Percentiles rank a stretch among this genome's conserved stretches.
Evolutionary conservation across 2,329 filamentous ascomycete genomes (phyloP).

Genomic region (Dactylellina haptotyla): DNA sequence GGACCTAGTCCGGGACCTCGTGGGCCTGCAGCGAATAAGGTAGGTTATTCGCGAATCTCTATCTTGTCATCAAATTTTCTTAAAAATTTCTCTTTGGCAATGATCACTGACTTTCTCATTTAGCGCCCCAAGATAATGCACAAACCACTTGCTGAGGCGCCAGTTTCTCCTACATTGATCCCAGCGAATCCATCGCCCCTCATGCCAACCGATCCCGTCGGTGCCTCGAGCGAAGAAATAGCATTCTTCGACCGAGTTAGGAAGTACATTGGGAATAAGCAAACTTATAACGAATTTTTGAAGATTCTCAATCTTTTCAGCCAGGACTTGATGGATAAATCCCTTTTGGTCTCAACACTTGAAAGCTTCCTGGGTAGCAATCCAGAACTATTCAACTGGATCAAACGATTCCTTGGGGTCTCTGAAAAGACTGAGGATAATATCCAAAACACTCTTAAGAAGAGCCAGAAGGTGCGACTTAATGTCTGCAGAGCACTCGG

Average conservation of each 20-base stretch:
- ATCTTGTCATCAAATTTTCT: not conserved
- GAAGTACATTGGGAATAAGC: constrained; percentile 93
- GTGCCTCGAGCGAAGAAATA: constrained; percentile 84
- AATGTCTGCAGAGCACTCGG: constrained; percentile 96
- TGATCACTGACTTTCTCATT: constrained; percentile 35
- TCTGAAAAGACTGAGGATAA: constrained; percentile 83
- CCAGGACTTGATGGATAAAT: constrained; percentile 88
- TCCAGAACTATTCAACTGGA: constrained; percentile 86
- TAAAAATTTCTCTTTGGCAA: not conserved
- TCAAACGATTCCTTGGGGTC: constrained; percentile 77
- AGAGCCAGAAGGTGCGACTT: constrained; percentile 75
- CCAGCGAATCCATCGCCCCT: constrained; percentile 89
- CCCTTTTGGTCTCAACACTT: constrained; percentile 82
- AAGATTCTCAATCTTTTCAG: constrained; percentile 97
- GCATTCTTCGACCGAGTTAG: constrained; percentile 96
- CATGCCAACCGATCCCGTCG: constrained; percentile 75
- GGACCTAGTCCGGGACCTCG: constrained; percentile 36
- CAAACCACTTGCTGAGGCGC: constrained; percentile 66
- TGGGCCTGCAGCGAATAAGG: constrained; percentile 45
- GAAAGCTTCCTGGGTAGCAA: constrained; percentile 87
- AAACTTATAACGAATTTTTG: constrained; percentile 91
- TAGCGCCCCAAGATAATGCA: constrained; percentile 81
- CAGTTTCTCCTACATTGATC: constrained; percentile 84
- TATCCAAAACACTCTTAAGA: constrained; percentile 67
- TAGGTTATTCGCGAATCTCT: not conserved